Base-by-base conservation (phyloP, 176 grass and related monocot genomes). In the Hordeum vulgare region DNA sequence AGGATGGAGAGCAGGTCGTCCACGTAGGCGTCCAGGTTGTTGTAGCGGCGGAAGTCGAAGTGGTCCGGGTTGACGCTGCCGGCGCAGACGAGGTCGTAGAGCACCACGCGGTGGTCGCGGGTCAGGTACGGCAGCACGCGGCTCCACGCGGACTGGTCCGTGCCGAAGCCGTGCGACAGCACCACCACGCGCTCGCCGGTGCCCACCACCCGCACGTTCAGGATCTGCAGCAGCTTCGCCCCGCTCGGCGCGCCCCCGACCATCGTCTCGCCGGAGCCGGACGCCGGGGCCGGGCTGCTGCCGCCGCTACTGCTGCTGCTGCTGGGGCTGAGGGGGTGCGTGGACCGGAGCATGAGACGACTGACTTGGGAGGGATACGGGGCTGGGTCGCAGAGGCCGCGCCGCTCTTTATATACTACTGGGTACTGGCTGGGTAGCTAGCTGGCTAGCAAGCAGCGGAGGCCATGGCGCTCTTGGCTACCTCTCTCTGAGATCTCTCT, bases 131-230 rank as follows among this genome's bases (percentile, higher is more conserved):
- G 96, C 27, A 98, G 90, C n/a, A 98, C 85, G 21, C 96, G 80
- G 89, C 90, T 95, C 96, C 96, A 98, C 57, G 93, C 93, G 41
- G 91, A 94, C 86, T 98, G 96, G 85, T 98, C 96, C 41, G 96
- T 98, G 4, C 96, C 96, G 80, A 98, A 98, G 4, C 96, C 96
- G 74, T 98, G 96, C 2, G 96, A 98, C 37, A 98, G 84, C 58
- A 98, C 93, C 80, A 98, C 75, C 66, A 90, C 90, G 57, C 96
- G 90, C 35, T 98, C 91, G 26, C 93, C 90, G 72, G 3, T 37
- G 15, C 95, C 95, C 24, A 91, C 82, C 26, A 93, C 87, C 10
- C 91, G 83, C 61, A 98, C 96, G 96, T 98, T 98, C 68, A 98
- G 91, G 80, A 98, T 93, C 90, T 94, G 86, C 35, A 98, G 89